Conservation (phyloP, 2,329 filamentous ascomycete species). For the Calcarisporium arbuscula region DNA sequence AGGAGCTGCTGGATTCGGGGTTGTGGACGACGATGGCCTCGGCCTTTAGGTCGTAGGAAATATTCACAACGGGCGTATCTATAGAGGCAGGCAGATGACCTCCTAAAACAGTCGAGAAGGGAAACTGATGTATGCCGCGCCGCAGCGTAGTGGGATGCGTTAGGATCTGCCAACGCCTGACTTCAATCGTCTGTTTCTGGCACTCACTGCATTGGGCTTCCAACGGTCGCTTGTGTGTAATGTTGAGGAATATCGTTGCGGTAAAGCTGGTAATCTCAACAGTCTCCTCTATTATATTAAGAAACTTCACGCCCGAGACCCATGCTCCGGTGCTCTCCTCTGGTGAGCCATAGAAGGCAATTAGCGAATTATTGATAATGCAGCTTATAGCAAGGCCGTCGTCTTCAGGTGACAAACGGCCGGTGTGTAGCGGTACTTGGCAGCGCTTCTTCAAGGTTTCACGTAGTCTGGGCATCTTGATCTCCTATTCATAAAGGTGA, state of each 20-base stretch:
- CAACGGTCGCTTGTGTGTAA: constrained; percentile 76
- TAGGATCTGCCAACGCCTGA: constrained; percentile 76
- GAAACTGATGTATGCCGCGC: constrained; percentile 65
- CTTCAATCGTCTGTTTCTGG: constrained; percentile 60
- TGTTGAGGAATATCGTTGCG: constrained; percentile 64
- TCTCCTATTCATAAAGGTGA: no score
- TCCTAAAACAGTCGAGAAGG: constrained; percentile 80
- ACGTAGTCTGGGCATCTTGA: no score
- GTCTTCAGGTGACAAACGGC: no score
- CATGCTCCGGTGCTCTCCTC: constrained; percentile 75
- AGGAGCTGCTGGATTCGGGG: constrained; percentile 27
- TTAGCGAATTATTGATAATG: constrained; percentile 77
- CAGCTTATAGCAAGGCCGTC: constrained; percentile 43
- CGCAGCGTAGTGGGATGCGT: constrained; percentile 44
- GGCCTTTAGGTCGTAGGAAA: constrained; percentile 74
- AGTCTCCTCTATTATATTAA: constrained; percentile 61
- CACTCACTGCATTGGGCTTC: constrained; percentile 74
- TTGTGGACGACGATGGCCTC: constrained; percentile 56
- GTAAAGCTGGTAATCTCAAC: constrained; percentile 66
- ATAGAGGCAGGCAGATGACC: constrained; percentile 82
- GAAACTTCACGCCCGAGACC: constrained; percentile 73
- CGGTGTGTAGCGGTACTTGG: no score
- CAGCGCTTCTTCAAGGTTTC: no score
- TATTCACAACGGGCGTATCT: constrained; percentile 63
- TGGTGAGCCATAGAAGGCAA: constrained; percentile 73